Evolutionary conservation across 345 rosid genomes (phyloP).

Genomic region (Citrus sp.): DNA sequence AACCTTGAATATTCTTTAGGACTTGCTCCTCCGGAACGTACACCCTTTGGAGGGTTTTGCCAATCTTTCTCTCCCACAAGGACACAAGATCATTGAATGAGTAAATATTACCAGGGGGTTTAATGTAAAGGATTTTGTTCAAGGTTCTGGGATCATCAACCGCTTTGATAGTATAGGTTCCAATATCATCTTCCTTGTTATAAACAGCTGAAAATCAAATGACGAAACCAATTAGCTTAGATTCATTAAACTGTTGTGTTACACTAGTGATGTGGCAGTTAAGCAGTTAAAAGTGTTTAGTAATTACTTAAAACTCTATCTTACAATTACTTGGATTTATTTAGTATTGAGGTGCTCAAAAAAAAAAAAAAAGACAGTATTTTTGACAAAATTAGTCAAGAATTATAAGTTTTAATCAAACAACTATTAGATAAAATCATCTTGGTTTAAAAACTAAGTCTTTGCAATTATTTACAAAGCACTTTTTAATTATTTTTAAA

Average conservation of each 20-base stretch:
- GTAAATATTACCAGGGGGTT: conserved; percentile 46
- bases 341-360: too few relatives aligned
- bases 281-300: too few relatives aligned
- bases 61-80: conserved; percentile 63
- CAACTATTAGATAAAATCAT: too few relatives aligned
- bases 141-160: conserved; percentile 58
- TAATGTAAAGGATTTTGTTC: conserved; percentile 50
- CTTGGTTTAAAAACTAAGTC: too few relatives aligned
- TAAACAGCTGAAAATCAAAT: conserved; percentile 32
- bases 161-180: conserved; percentile 43
- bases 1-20: conserved; percentile 47
- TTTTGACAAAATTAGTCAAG: too few relatives aligned
- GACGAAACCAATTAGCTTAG: neutral
- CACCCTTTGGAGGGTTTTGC: conserved; percentile 42
- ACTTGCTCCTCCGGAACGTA: conserved; percentile 54
- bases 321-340: too few relatives aligned
- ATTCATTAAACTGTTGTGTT: neutral
- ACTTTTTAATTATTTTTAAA: too few relatives aligned
- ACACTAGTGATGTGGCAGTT: too few relatives aligned
- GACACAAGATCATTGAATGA: conserved; percentile 55
- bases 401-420: too few relatives aligned
- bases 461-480: too few relatives aligned
- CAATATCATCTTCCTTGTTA: conserved; percentile 54
- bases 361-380: too few relatives aligned
- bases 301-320: too few relatives aligned